Conservation (phyloP, 345 rosid genomes). For the Kernera saxatilis region DNA sequence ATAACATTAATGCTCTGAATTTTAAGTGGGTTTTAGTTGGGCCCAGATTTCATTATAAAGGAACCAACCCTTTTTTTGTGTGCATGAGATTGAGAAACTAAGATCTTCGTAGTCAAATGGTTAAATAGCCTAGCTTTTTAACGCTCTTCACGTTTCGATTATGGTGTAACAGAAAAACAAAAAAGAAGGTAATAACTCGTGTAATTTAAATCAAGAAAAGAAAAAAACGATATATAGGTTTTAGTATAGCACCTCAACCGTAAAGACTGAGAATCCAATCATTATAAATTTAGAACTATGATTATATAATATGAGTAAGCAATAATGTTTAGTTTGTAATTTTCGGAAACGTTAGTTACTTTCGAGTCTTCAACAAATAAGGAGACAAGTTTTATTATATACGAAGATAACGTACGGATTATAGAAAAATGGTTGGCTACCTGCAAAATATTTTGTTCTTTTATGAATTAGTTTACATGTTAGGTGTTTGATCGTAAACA, state of each 20-base stretch:
- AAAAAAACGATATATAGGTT: background rate
- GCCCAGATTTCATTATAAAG: background rate
- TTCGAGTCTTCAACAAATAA: background rate
- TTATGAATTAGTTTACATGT: background rate
- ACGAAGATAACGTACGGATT: background rate
- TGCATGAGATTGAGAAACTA: background rate
- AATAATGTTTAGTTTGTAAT: background rate
- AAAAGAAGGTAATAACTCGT: background rate
- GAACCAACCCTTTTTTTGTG: background rate
- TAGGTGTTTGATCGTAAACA: background rate
- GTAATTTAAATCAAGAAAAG: background rate
- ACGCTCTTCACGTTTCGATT: background rate
- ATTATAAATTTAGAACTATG: background rate
- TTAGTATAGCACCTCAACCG: background rate
- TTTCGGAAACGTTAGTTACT: constrained; percentile 1
- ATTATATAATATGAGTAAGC: background rate
- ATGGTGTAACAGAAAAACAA: background rate
- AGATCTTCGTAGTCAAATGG: background rate
- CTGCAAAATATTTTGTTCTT: background rate
- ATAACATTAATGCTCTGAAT: background rate
- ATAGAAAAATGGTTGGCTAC: background rate
- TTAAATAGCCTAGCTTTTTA: background rate
- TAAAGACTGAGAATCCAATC: background rate
- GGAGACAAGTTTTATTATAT: background rate
- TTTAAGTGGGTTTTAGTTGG: background rate